Evolutionary conservation across 441 rosid genomes (phyloP).

Genomic region (Capsella rubella): DNA sequence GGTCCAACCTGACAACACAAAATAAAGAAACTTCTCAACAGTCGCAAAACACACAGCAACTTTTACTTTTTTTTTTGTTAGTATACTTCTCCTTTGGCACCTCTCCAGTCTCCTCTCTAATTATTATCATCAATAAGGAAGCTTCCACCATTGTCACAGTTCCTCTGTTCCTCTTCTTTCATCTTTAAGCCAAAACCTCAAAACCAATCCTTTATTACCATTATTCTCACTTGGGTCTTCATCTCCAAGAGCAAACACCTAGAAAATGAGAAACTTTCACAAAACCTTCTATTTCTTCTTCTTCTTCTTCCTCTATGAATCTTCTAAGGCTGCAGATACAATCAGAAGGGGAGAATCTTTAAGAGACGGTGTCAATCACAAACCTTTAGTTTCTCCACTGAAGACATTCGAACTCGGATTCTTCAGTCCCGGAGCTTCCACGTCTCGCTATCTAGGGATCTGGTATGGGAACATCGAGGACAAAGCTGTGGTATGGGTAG

Average conservation of each 20-base stretch:
- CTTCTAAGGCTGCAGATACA: conserved; percentile 50
- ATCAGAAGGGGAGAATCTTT: conserved; percentile 54
- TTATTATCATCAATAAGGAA: neutral
- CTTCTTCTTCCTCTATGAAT: conserved; percentile 40
- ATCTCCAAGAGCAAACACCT: neutral
- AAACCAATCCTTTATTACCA: conserved; percentile 24
- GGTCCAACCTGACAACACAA: conserved; percentile 13
- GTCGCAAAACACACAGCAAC: conserved; percentile 33
- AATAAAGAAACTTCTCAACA: conserved; percentile 29
- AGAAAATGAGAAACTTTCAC: conserved; percentile 29
- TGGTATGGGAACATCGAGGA: conserved; percentile 66
- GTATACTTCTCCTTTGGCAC: conserved; percentile 33
- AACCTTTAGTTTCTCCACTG: conserved; percentile 51
- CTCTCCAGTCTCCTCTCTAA: conserved; percentile 2
- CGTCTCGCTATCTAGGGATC: conserved; percentile 64
- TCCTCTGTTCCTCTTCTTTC: conserved; percentile 20
- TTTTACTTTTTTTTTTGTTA: neutral
- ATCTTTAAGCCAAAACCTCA: neutral
- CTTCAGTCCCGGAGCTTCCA: conserved; percentile 57
- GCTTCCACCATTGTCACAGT: conserved; percentile 34
- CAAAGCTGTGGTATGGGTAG: conserved; percentile 73
- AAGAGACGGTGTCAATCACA: conserved; percentile 50
- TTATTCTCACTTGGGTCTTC: conserved; percentile 29
- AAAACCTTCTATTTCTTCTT: conserved; percentile 33
- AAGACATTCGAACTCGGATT: conserved; percentile 70